Conservation (phyloP, 805 yeast species). For the Isabelozyma heimii region DNA sequence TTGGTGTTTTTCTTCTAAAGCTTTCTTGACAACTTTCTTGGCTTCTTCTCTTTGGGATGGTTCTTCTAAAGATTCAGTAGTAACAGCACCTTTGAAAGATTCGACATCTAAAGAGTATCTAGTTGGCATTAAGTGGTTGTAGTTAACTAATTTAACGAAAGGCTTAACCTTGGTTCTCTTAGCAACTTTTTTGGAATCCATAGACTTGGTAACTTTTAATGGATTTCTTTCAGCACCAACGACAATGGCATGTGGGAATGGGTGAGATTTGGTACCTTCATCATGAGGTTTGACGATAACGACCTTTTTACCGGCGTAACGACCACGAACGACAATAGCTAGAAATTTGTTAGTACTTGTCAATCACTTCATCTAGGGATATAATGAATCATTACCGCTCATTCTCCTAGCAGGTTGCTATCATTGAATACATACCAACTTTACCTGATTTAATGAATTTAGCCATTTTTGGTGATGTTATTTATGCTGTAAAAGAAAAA, state of each 20-base stretch:
- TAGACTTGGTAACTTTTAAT: constrained; percentile 90
- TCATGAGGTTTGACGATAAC: constrained; percentile 98
- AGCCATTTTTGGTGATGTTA: constrained; percentile 67
- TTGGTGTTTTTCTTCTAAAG: constrained; percentile 98
- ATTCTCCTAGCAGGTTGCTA: background rate
- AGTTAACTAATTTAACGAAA: constrained; percentile 97
- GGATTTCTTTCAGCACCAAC: constrained; percentile 99
- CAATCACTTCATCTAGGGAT: background rate
- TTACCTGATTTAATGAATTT: constrained; percentile 99
- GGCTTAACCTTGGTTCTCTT: constrained; percentile 99
- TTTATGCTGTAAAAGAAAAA: constrained; percentile 4
- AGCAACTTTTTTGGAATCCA: constrained; percentile 94
- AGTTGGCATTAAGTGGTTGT: constrained; percentile 99
- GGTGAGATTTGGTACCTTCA: constrained; percentile 98
- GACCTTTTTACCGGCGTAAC: constrained; percentile 99
- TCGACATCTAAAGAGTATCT: constrained; percentile 98
- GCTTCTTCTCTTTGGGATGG: constrained; percentile 99
- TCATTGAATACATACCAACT: constrained; percentile 76
- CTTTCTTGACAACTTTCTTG: constrained; percentile 97
- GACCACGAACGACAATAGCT: constrained; percentile 99
- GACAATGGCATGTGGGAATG: constrained; percentile 98
- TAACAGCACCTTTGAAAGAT: constrained; percentile 84
- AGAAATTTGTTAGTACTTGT: constrained; percentile 31
- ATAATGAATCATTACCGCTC: background rate
- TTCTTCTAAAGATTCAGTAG: constrained; percentile 93